Base-by-base conservation (phyloP, 2,329 filamentous ascomycete genomes). In the Sporothrix dimorphospora region DNA sequence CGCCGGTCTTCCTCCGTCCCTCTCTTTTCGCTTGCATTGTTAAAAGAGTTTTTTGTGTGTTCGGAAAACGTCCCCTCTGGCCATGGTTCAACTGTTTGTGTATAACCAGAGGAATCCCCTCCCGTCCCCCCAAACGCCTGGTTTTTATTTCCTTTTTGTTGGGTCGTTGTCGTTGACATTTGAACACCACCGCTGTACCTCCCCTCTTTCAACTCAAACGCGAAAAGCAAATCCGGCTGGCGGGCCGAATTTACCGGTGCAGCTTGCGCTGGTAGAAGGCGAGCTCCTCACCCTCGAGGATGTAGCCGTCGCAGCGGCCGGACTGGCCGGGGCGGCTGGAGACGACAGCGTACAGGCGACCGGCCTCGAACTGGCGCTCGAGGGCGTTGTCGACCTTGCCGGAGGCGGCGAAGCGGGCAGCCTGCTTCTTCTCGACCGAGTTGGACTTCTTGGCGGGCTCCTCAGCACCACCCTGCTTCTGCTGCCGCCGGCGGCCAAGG, bases 191-290 rank as follows among this genome's bases (percentile, higher is more conserved):
- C 5, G 27, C 3, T 42, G 16, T 19, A 9, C n/a, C 12, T 16
- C n/a, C 19, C 45, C 3, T 45, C 1, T 16, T 24, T 63, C 57
- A 14, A 14, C n/a, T 24, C 38, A 63, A 63, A 63, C 57, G 57
- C 57, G n/a, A 14, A 42, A 21, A 63, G 57, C 57, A 63, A 65
- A 40, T 14, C 24, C 40, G n/a, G 53, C 38, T 7, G 3, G n/a
- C 19, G 2, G 14, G 59, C 30, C 24, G 24, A 38, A 74, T 89
- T 88, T 98, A 98, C 90, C 97, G 98, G 91, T 96, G 93, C 85
- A 98, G 94, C 87, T 94, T 94, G 88, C 93, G 93, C 92, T 97
- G 94, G 94, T 99, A 99, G 93, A 99, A 99, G 85, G 94, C 94
- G 82, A 99, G 90, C 91, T 99, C 96, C 86, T 99, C 96, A 81